Evolutionary conservation across 2,329 filamentous ascomycete species (phyloP), one percentile per base, ranked within the genome.

Genomic region (Talaromyces rugulosus): DNA sequence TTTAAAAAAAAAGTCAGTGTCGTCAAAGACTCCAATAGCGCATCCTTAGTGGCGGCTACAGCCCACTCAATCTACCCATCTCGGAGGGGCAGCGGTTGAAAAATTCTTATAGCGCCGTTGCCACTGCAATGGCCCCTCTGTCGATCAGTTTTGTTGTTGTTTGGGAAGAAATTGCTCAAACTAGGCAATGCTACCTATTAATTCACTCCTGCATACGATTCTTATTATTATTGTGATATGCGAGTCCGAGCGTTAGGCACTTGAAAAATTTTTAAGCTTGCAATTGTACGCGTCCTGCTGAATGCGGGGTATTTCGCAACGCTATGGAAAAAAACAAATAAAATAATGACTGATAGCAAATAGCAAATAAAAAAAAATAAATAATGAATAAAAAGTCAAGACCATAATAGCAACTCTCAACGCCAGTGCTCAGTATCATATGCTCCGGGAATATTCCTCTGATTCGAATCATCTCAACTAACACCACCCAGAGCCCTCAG

Each of bases 11-110:
- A 50, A 30, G 23, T 14, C 28, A 23, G 40, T 59, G 61, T 56
- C 34, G 57, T 60, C 60, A 61, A 62, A 62, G 59, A 64, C 67
- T 66, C 67, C 68, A 67, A 66, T 66, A 67, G 69, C 63, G 61
- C 47, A 40, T 60, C 42, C 53, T 50, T 61, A 44, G 57, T 65
- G 51, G 55, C 50, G 54, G 57, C 40, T 60, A 47, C 56, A 60
- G 53, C 33, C 44, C 61, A 47, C 44, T 47, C 53, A 54, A 42
- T 31, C 50, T 47, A 4, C 42, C 42, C 42, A 47, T 14, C 14
- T 7, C 44, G 50, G 50, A 53, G 50, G 50, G 50, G 50, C 30
- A 16, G 30, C 50, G 27, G 7, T 53, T 53, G 50, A 53, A 53
- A 53, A 59, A 61, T 42, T 44, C 42, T 58, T 66, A 63, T 51